Base-by-base conservation (phyloP, 2,329 filamentous ascomycete genomes). In the Emergomyces orientalis region DNA sequence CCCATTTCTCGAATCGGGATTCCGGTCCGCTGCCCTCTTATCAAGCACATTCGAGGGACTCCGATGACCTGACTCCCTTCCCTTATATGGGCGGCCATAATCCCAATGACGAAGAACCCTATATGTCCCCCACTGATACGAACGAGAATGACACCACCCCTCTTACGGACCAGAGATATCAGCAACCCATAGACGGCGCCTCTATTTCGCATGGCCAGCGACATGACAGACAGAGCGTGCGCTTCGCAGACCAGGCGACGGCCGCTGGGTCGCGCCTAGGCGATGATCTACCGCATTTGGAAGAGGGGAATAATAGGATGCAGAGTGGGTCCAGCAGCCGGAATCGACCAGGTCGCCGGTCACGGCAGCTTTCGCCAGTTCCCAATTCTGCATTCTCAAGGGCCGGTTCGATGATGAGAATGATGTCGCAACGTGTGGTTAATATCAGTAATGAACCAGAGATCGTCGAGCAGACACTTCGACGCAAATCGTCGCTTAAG, bases 371-470 rank as follows among this genome's bases (percentile, higher is more conserved):
- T 47, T 86, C 87, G 1, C 80, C 84, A 1, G 87, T 86, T 22
- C 81, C 84, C 13, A 84, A 83, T 25, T 77, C 75, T 32, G 87
- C 88, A 22, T 74, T 92, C 60, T 84, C 82, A 30, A 82, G 86
- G 68, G 88, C 89, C 65, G 85, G 88, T 54, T 90, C 88, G 9
- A 90, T 91, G 69, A 85, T 92, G 75, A 84, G 88, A 66, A 86
- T 86, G 68, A 96, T 99, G 86, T 97, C 95, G 39, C 92, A 97
- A 78, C 90, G 94, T 79, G 92, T 99, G 62, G 94, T 99, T 71
- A 97, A 97, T 72, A 84, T 99, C 69, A 96, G 91, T 76, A 96
- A 96, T 72, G 94, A 97, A 71, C 88, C 88, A 4, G 90, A 97
- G 69, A 79, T 90, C 25, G 81, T 92, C 19, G 91, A 96, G 73